Percentiles rank a stretch among this genome's conserved stretches.
Conservation (phyloP, 2,329 filamentous ascomycete species). For the Colletotrichum noveboracense region DNA sequence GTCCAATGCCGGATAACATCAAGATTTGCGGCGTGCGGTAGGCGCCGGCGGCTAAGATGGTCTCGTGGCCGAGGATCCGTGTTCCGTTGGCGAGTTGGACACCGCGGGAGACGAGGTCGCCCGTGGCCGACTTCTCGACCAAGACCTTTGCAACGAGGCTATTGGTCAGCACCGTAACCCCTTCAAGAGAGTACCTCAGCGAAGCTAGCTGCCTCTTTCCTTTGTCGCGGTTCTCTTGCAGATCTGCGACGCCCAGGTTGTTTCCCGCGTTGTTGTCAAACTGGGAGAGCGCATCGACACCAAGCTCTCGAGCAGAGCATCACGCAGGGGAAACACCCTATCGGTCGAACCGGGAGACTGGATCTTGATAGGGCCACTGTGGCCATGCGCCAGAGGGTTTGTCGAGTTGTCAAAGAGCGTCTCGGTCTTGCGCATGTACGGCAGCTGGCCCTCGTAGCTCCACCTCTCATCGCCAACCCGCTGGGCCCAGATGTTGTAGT, state of each 20-base stretch:
- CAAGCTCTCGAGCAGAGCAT: conserved; percentile 40
- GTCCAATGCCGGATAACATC: neutral
- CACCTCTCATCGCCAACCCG: conserved; percentile 43
- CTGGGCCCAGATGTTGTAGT: conserved; percentile 50
- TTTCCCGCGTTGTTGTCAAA: conserved; percentile 31
- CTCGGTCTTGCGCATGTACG: conserved; percentile 40
- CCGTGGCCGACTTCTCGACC: neutral
- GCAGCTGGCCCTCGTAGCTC: conserved; percentile 48
- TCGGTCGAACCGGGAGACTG: conserved; percentile 22
- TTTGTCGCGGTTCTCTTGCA: conserved; percentile 28
- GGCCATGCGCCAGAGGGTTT: conserved; percentile 39
- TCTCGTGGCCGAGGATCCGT: conserved; percentile 33
- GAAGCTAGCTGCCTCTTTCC: conserved; percentile 28
- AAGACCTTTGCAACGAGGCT: conserved; percentile 25
- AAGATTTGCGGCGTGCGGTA: conserved; percentile 1
- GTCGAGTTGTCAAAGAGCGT: conserved; percentile 34
- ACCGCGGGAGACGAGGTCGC: conserved; percentile 23
- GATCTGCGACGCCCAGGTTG: conserved; percentile 36
- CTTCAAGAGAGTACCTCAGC: conserved; percentile 26
- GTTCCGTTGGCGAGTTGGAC: conserved; percentile 32
- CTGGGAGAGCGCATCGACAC: conserved; percentile 30
- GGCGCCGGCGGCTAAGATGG: neutral
- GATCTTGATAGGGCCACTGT: conserved; percentile 40
- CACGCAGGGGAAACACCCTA: conserved; percentile 42
- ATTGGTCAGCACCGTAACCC: conserved; percentile 26